Base-by-base conservation (phyloP, 2,329 filamentous ascomycete species). In the Macrophomina phaseolina region DNA sequence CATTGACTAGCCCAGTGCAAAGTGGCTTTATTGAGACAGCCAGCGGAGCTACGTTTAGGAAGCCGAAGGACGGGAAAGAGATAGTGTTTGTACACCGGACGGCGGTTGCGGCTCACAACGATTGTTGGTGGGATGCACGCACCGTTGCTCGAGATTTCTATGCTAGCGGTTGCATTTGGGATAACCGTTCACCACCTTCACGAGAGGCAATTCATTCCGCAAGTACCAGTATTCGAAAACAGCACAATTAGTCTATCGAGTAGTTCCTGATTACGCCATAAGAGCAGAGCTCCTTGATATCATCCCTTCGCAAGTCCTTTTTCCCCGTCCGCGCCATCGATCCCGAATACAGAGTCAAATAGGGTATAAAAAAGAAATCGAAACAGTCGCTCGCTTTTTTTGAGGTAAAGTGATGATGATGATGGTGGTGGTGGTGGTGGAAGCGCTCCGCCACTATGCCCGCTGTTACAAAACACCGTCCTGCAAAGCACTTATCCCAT, bases 291-390 rank as follows among this genome's bases (percentile, higher is more conserved):
- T 34, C 18, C 28, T 48, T 60, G 36, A 38, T 34, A 32, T 34
- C 52, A 30, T 28, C 40, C 36, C 36, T 45, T 45, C 23, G 7
- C 11, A 52, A 14, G 12, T n/a, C 40, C 56, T 12, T 16, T 48
- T 60, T 60, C 46, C 40, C 55, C 55, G 18, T 32, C 55, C 38
- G 12, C 38, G 55, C 55, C 36, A 45, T 60, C 40, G 11, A 16
- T 34, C 28, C 36, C 18, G 12, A 45, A 45, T 23, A 3, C 14
- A 32, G 38, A 60, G 46, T 46, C 40, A 60, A 38, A 48, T 18
- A 63, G 60, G 60, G 60, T 63, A 52, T 63, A 38, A 30, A 38
- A 62, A 51, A 16, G 7, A 46, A 23, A 58, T 49, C 12, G 23
- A 34, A 34, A 30, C 28, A 60, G 14, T 40, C 40, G 28, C 8